phyloP scores from a whole-genome alignment of 2,329 filamentous ascomycete species.

The Cryphonectria japonica region DNA sequence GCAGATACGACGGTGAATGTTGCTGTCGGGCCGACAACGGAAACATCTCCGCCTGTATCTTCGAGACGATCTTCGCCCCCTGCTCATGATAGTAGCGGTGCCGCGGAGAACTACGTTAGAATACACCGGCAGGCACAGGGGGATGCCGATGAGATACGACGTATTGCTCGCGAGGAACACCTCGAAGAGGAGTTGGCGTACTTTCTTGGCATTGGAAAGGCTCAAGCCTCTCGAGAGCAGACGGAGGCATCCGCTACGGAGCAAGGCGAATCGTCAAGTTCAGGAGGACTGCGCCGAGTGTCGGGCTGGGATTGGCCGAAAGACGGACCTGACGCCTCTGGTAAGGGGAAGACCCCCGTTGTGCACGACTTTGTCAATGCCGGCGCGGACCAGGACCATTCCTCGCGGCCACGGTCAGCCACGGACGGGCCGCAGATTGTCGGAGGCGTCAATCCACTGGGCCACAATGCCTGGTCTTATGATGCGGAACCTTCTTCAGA shows the following conservation, averaged over 20 bases:
- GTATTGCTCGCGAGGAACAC: conserved; percentile 64
- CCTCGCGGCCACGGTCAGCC: conserved; percentile 53
- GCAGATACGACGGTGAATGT: background rate
- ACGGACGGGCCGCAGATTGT: conserved; percentile 59
- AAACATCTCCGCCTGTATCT: background rate
- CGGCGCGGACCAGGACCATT: conserved; percentile 26
- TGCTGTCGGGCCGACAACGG: background rate
- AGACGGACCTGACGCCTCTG: conserved; percentile 1
- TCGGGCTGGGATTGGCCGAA: conserved; percentile 29
- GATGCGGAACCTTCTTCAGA: conserved; percentile 34
- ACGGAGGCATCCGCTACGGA: conserved; percentile 6
- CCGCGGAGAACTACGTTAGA: conserved; percentile 46
- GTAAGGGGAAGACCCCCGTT: conserved; percentile 24
- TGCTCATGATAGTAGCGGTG: background rate
- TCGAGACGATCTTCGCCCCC: background rate
- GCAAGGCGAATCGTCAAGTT: conserved; percentile 19
- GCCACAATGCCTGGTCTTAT: conserved; percentile 66
- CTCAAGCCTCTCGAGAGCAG: conserved; percentile 35
- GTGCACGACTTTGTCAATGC: conserved; percentile 6
- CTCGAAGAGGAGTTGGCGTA: conserved; percentile 62
- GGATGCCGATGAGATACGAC: conserved; percentile 60
- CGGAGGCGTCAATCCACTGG: conserved; percentile 54
- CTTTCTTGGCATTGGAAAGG: conserved; percentile 59
- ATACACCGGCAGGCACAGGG: conserved; percentile 65
- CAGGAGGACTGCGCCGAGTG: conserved; percentile 11